A percentile compares a stretch with the other conserved stretches of the same genome.
phyloP scores from a whole-genome alignment of 1,284 basidiomycete species.

The Dichomitus squalens region DNA sequence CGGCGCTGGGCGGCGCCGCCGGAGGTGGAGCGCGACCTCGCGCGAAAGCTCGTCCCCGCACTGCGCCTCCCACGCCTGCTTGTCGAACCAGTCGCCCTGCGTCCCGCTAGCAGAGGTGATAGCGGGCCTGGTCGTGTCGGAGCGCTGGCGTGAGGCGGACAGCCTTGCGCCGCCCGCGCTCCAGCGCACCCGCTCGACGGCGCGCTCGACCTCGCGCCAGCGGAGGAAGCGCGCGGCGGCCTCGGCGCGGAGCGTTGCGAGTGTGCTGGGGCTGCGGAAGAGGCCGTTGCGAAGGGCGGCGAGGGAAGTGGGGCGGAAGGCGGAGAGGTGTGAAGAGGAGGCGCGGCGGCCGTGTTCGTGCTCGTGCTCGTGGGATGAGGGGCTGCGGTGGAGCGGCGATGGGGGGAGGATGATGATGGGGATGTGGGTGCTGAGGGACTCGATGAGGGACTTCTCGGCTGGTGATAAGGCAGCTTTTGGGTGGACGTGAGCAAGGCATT shows the following conservation, averaged over 20 bases:
- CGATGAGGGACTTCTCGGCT: conserved; percentile 50
- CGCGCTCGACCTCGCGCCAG: conserved; percentile 68
- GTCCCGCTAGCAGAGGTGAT: background rate
- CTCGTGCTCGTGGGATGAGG: background rate
- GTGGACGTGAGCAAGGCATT: background rate
- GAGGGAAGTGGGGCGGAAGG: conserved; percentile 53
- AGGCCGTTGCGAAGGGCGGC: conserved; percentile 57
- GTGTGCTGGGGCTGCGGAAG: conserved; percentile 61
- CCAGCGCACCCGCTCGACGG: conserved; percentile 35
- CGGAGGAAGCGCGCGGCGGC: conserved; percentile 68
- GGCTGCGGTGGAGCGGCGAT: conserved; percentile 4
- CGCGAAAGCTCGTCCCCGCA: conserved; percentile 60
- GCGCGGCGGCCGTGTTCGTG: background rate
- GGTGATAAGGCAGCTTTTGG: conserved; percentile 29
- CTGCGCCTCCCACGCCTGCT: conserved; percentile 62
- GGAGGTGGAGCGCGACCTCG: conserved; percentile 48
- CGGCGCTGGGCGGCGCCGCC: conserved; percentile 16
- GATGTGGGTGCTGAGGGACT: conserved; percentile 52
- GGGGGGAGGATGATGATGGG: conserved; percentile 57
- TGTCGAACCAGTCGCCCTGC: conserved; percentile 45
- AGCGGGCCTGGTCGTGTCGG: background rate
- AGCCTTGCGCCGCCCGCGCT: conserved; percentile 7
- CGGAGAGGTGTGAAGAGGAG: conserved; percentile 43
- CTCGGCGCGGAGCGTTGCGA: conserved; percentile 58
- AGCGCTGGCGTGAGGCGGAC: background rate